Conservation (phyloP, 805 yeast genomes). For the Ogataea glucozyma region DNA sequence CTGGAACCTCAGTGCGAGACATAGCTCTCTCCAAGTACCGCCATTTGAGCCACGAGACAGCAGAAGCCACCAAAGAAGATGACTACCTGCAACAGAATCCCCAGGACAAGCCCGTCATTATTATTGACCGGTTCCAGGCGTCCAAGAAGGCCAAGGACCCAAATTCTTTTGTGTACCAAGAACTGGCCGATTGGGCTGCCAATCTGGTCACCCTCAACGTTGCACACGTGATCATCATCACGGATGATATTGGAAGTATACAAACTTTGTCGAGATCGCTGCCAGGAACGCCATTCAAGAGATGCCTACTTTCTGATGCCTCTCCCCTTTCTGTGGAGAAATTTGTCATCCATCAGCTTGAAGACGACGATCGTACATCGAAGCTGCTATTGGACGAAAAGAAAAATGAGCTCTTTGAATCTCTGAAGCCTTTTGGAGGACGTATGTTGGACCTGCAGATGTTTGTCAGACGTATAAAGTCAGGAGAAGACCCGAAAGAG, state of each 20-base stretch:
- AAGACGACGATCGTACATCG: constrained; percentile 25
- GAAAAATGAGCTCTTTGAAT: constrained; percentile 45
- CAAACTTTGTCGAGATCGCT: constrained; percentile 68
- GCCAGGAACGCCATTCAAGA: constrained; percentile 85
- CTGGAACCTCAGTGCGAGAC: constrained; percentile 71
- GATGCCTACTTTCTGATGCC: constrained; percentile 78
- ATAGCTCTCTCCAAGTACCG: constrained; percentile 51
- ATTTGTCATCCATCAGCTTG: constrained; percentile 63
- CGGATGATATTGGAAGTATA: constrained; percentile 80
- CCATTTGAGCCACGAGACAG: constrained; percentile 29
- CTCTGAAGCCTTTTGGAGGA: constrained; percentile 84
- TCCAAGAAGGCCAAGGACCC: constrained; percentile 54
- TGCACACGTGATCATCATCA: constrained; percentile 87
- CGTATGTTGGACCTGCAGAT: constrained; percentile 92
- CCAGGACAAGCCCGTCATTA: constrained; percentile 80
- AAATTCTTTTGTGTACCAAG: constrained; percentile 67
- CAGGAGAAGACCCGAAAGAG: constrained; percentile 79
- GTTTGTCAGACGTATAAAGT: constrained; percentile 79
- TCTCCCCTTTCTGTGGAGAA: constrained; percentile 64
- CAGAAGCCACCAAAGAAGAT: constrained; percentile 56
- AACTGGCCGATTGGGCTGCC: constrained; percentile 88
- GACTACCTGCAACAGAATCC: constrained; percentile 85
- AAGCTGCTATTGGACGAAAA: constrained; percentile 23
- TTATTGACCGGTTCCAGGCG: constrained; percentile 68
- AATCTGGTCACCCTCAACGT: constrained; percentile 69